Percentiles rank a stretch among this genome's conserved stretches.
phyloP scores from a whole-genome alignment of 2,329 filamentous ascomycete species.

The Diaporthe nobilis region DNA sequence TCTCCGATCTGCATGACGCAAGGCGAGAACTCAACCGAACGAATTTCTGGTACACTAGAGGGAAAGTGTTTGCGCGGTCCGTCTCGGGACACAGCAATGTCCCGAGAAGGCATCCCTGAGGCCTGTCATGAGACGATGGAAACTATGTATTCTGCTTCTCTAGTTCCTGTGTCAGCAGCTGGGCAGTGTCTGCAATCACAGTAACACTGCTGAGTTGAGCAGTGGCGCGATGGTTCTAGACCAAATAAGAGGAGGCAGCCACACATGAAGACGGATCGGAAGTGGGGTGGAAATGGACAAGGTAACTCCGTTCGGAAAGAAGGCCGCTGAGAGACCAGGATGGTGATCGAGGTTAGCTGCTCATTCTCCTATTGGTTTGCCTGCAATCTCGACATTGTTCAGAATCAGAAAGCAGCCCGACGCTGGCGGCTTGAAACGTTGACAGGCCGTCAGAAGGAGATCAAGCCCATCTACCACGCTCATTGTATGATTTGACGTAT shows the following conservation, averaged over 20 bases:
- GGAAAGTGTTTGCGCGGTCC: not conserved
- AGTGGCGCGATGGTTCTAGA: not conserved
- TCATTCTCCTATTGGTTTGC: not conserved
- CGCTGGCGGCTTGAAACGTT: constrained; percentile 2
- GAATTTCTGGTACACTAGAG: not conserved
- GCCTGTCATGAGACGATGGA: not conserved
- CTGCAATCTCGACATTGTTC: not conserved
- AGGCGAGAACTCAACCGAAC: not conserved
- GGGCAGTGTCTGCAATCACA: not conserved
- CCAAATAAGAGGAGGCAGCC: not conserved
- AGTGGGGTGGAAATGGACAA: not conserved
- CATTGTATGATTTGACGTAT: not conserved
- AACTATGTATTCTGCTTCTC: not conserved
- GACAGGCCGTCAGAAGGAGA: not conserved
- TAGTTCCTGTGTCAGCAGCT: not conserved
- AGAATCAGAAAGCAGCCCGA: not conserved
- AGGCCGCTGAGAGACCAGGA: not conserved
- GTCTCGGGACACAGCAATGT: not conserved
- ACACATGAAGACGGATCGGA: not conserved
- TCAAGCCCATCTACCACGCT: not conserved
- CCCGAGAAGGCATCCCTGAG: not conserved
- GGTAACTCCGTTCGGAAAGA: constrained; percentile 4
- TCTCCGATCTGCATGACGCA: not conserved
- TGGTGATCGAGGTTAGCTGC: not conserved
- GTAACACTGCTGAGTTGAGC: not conserved